Percentiles rank a stretch among this genome's conserved stretches.
Evolutionary conservation across 345 rosid genomes (phyloP).

Genomic region (Rhizophora mangle): DNA sequence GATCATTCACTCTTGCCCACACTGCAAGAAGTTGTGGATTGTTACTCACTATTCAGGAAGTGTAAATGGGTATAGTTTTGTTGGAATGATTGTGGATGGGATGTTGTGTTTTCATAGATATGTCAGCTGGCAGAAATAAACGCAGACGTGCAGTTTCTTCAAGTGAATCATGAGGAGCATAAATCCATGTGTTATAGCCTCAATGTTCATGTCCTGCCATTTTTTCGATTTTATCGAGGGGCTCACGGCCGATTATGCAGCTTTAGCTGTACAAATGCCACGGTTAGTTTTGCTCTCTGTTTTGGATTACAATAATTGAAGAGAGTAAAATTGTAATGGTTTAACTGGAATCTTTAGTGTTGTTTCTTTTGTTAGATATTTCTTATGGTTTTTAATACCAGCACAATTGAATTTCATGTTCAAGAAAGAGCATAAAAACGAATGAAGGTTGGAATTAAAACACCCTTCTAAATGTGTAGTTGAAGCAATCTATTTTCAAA

Average conservation of each 20-base stretch:
- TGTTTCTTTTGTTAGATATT: neutral
- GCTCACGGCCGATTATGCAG: slow-evolving; percentile 89
- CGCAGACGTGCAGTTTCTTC: slow-evolving; percentile 76
- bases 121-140: slow-evolving; percentile 83
- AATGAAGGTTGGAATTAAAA: neutral
- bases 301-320: neutral
- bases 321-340: neutral
- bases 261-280: slow-evolving; percentile 96
- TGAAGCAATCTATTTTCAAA: neutral
- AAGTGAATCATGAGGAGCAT: slow-evolving; percentile 86
- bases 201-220: slow-evolving; percentile 85
- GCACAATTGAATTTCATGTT: too few relatives aligned
- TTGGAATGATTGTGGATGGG: slow-evolving; percentile 2
- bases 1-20: neutral
- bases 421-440: too few relatives aligned
- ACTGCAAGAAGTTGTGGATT: neutral
- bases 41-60: neutral
- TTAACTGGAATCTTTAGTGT: neutral
- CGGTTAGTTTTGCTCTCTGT: slow-evolving; percentile 49
- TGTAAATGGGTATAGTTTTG: neutral
- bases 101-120: slow-evolving; percentile 38
- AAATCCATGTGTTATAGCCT: slow-evolving; percentile 96
- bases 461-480: neutral
- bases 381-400: too few relatives aligned
- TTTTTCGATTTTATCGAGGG: slow-evolving; percentile 84